Evolutionary conservation across 176 grass and related monocot genomes (phyloP).

Genomic region (Zoysia japonica): DNA sequence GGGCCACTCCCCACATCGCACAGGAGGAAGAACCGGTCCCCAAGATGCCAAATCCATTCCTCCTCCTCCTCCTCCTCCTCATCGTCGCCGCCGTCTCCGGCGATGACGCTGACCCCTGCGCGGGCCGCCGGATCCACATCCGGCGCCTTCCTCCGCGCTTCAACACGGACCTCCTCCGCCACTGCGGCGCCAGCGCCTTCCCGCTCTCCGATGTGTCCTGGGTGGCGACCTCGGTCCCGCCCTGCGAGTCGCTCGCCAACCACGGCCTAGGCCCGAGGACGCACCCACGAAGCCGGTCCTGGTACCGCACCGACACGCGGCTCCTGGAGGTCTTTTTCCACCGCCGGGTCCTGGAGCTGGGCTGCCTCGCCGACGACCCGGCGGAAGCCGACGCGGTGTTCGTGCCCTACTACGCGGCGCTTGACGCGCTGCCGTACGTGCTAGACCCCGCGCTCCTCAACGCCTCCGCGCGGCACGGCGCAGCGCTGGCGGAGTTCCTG

Average conservation of each 20-base stretch:
- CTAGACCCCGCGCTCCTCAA: slow-evolving; percentile 44
- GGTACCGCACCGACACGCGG: slow-evolving; percentile 68
- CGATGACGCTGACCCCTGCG: slow-evolving; percentile 34
- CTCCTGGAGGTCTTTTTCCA: slow-evolving; percentile 78
- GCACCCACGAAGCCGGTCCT: slow-evolving; percentile 48
- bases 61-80: slow-evolving; percentile 11
- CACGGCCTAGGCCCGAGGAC: slow-evolving; percentile 71
- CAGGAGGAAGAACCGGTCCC: no score
- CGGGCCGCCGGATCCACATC: slow-evolving; percentile 64
- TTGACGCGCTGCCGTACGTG: slow-evolving; percentile 74
- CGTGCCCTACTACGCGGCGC: slow-evolving; percentile 76
- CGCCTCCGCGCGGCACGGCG: slow-evolving; percentile 51
- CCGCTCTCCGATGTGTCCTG: slow-evolving; percentile 56
- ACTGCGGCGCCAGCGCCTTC: slow-evolving; percentile 55
- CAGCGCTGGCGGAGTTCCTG: slow-evolving; percentile 48
- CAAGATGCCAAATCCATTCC: slow-evolving; percentile 36
- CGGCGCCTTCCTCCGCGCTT: slow-evolving; percentile 45
- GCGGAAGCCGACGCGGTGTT: slow-evolving; percentile 63
- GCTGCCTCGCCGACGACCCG: slow-evolving; percentile 48
- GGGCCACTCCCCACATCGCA: not conserved
- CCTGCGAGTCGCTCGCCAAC: slow-evolving; percentile 61
- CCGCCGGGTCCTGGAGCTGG: slow-evolving; percentile 53
- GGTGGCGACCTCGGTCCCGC: slow-evolving; percentile 33
- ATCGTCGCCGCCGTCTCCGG: not conserved
- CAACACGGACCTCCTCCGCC: slow-evolving; percentile 59